Percentiles rank a stretch among this genome's conserved stretches.
These are phyloP conservation scores for Epichloe gansuensis DNA, from an alignment of 2,329 filamentous ascomycete species.

Conservation along the genomic window DNA sequence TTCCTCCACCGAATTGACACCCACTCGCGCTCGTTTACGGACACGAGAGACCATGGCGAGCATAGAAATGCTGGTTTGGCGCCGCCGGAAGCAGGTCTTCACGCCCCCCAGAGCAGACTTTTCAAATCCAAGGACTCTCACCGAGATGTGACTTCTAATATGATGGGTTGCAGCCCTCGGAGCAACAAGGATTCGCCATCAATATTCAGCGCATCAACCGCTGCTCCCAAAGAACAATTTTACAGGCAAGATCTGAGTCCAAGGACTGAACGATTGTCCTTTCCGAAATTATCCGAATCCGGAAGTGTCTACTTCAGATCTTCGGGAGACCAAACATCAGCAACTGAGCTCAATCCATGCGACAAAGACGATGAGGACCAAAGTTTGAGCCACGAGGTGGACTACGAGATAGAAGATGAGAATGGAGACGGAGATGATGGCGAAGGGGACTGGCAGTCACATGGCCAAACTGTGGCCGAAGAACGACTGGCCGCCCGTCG, in stretches of 20 bases:
- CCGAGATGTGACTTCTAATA: background rate
- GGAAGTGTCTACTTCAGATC: background rate
- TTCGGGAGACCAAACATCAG: conserved; percentile 13
- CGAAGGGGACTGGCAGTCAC: conserved; percentile 18
- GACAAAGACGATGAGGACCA: conserved; percentile 24
- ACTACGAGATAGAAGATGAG: conserved; percentile 43
- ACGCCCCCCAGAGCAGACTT: background rate
- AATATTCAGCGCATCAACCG: background rate
- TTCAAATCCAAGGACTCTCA: background rate
- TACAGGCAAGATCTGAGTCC: background rate
- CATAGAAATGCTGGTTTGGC: background rate
- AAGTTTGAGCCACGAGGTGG: conserved; percentile 34
- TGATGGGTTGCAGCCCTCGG: background rate
- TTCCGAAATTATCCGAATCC: background rate
- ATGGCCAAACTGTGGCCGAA: conserved; percentile 36
- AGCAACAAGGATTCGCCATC: background rate
- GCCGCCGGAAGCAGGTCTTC: background rate
- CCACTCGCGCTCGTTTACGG: conserved; percentile 32
- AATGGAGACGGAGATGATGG: conserved; percentile 34
- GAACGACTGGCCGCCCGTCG: conserved; percentile 44
- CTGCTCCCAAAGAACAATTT: background rate
- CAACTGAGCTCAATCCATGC: conserved; percentile 19
- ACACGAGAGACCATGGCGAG: conserved; percentile 8
- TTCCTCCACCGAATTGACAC: conserved; percentile 30
- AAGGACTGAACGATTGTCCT: background rate